A percentile compares a stretch with the other conserved stretches of the same genome.
These are phyloP conservation scores for Noccaea bulbosa DNA, from an alignment of 345 rosid genomes.

Conservation along the genomic window DNA sequence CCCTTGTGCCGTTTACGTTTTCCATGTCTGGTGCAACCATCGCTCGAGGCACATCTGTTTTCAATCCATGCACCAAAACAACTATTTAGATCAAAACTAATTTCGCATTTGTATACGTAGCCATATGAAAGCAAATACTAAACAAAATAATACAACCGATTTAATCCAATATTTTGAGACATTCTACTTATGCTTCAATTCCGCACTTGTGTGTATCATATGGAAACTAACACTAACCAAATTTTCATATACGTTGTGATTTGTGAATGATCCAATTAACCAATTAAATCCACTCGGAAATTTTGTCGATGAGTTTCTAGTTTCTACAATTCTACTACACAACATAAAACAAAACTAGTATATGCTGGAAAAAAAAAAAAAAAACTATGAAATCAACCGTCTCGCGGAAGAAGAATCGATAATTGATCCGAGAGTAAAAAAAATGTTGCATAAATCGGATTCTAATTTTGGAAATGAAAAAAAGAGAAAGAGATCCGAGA, in stretches of 20 bases:
- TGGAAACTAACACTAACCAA: too few relatives aligned
- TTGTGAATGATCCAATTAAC: neutral
- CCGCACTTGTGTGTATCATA: too few relatives aligned
- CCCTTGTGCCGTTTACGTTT: slow-evolving; percentile 59
- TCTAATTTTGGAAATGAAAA: neutral
- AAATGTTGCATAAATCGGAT: neutral
- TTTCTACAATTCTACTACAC: neutral
- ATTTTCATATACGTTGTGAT: too few relatives aligned
- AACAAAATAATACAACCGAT: neutral
- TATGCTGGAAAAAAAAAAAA: too few relatives aligned
- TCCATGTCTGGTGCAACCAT: slow-evolving; percentile 63
- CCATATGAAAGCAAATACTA: neutral
- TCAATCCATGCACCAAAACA: neutral
- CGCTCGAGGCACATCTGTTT: slow-evolving; percentile 60
- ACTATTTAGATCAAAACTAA: neutral
- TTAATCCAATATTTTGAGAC: too few relatives aligned
- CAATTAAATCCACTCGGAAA: neutral
- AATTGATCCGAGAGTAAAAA: neutral
- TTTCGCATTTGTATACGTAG: neutral
- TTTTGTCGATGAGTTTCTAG: neutral
- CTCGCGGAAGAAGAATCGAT: too few relatives aligned
- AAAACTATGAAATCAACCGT: too few relatives aligned
- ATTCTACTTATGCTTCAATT: too few relatives aligned
- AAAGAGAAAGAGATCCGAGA: too few relatives aligned
- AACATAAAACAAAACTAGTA: too few relatives aligned